Evolutionary conservation across 108 stramenopile species (phyloP).

Genomic region (Seminavis robusta): DNA sequence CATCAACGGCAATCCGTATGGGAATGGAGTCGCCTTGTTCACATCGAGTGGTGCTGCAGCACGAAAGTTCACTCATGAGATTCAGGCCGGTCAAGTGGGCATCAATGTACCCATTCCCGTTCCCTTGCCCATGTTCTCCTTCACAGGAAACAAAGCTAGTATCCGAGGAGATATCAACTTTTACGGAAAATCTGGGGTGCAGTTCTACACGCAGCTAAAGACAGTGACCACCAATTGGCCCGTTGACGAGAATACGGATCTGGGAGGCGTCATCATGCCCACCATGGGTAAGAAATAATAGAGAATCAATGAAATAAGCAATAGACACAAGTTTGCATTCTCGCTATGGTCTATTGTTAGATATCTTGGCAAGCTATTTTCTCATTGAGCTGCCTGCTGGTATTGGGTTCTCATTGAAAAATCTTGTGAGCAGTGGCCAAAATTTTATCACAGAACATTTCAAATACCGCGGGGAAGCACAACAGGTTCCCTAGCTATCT

Average conservation of each 20-base stretch:
- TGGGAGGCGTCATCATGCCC: slow-evolving; percentile 81
- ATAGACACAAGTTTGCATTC: too few relatives aligned
- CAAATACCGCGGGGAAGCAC: too few relatives aligned
- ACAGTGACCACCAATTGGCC: slow-evolving; percentile 94
- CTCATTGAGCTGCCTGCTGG: too few relatives aligned
- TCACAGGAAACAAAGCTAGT: slow-evolving; percentile 87
- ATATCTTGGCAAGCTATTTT: too few relatives aligned
- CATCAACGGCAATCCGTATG: slow-evolving; percentile 86
- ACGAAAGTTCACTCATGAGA: slow-evolving; percentile 84
- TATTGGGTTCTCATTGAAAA: too few relatives aligned
- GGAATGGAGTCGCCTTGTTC: slow-evolving; percentile 91
- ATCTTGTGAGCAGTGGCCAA: too few relatives aligned
- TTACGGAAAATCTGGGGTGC: slow-evolving; percentile 86
- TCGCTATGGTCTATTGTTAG: too few relatives aligned
- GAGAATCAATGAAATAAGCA: too few relatives aligned
- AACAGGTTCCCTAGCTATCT: too few relatives aligned
- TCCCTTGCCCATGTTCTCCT: slow-evolving; percentile 92
- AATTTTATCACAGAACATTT: too few relatives aligned
- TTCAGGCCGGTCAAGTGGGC: slow-evolving; percentile 92
- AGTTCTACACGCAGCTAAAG: slow-evolving; percentile 93
- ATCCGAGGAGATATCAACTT: slow-evolving; percentile 94
- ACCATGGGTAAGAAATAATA: slow-evolving; percentile 62
- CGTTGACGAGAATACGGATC: slow-evolving; percentile 25
- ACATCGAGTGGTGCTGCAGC: slow-evolving; percentile 87
- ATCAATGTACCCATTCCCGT: slow-evolving; percentile 94